Conservation (phyloP, 1,139 yeast species). For the Chernovozyma sophiae-reginae region DNA sequence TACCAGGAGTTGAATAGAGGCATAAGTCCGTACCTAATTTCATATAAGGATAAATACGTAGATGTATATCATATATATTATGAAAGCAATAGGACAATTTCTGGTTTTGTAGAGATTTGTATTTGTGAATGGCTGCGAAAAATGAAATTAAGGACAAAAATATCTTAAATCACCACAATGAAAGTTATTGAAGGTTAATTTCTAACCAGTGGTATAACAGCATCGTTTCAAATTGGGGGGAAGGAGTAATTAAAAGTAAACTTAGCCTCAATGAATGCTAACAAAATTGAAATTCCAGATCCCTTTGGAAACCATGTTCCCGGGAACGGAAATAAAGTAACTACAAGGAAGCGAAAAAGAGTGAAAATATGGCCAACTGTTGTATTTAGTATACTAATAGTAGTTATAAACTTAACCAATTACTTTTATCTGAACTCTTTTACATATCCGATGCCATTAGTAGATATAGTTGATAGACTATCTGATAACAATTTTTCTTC, state of each 20-base stretch:
- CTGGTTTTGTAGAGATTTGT: no score
- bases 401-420: constrained; percentile 6
- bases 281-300: neutral
- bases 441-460: constrained; percentile 12
- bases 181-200: no score
- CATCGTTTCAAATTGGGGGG: no score
- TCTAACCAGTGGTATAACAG: no score
- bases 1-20: constrained; percentile 14
- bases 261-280: neutral
- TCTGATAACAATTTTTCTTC: constrained; percentile 5
- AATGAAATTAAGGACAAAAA: no score
- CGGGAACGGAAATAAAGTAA: no score
- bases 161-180: no score
- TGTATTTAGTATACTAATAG: neutral
- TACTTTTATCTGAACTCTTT: constrained; percentile 7
- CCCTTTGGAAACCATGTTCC: neutral
- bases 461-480: constrained; percentile 15
- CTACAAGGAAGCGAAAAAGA: neutral
- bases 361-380: neutral
- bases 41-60: no score
- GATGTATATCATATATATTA: no score
- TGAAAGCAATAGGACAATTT: no score
- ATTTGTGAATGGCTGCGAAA: neutral
- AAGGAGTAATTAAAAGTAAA: no score
- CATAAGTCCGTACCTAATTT: no score